Evolutionary conservation across 2,329 filamentous ascomycete species (phyloP).

Genomic region (Aspergillus sclerotialis): DNA sequence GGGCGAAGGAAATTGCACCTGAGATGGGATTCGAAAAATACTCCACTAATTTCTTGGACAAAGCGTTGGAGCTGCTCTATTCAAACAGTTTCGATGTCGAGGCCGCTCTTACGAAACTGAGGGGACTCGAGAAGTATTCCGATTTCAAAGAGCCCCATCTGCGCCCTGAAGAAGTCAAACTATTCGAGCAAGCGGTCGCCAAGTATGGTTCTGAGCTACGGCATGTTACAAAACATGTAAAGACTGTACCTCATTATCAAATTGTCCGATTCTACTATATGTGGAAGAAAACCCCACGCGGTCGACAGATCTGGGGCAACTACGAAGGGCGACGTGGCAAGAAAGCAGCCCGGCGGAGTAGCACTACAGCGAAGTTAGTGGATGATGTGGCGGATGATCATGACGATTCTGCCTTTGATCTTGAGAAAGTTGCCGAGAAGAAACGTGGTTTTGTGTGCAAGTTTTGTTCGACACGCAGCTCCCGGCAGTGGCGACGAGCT

Average conservation of each 20-base stretch:
- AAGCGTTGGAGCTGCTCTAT: slow-evolving; percentile 68
- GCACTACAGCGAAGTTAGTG: slow-evolving; percentile 66
- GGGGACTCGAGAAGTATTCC: slow-evolving; percentile 58
- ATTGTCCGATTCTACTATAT: slow-evolving; percentile 93
- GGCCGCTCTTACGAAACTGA: slow-evolving; percentile 62
- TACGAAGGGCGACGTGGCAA: slow-evolving; percentile 83
- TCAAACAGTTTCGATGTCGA: slow-evolving; percentile 64
- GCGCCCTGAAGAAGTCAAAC: slow-evolving; percentile 70
- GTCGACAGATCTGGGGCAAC: slow-evolving; percentile 82
- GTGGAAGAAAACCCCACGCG: slow-evolving; percentile 91
- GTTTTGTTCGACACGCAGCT: slow-evolving; percentile 74
- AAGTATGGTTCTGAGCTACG: slow-evolving; percentile 90
- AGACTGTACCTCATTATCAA: slow-evolving; percentile 66
- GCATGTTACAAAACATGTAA: slow-evolving; percentile 72
- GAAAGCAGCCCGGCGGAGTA: slow-evolving; percentile 65
- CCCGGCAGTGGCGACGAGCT: slow-evolving; percentile 85
- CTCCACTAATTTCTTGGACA: slow-evolving; percentile 82
- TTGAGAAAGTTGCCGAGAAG: slow-evolving; percentile 68
- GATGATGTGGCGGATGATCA: slow-evolving; percentile 89
- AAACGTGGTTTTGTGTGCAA: slow-evolving; percentile 89
- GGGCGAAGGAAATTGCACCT: slow-evolving; percentile 58
- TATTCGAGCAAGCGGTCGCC: slow-evolving; percentile 82
- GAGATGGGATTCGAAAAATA: slow-evolving; percentile 64
- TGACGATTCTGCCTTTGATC: slow-evolving; percentile 94
- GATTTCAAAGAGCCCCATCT: slow-evolving; percentile 81